A percentile compares a stretch with the other conserved stretches of the same genome.
Evolutionary conservation across 106 monocot genomes (phyloP).

Genomic region (Phalaenopsis aphrodite): DNA sequence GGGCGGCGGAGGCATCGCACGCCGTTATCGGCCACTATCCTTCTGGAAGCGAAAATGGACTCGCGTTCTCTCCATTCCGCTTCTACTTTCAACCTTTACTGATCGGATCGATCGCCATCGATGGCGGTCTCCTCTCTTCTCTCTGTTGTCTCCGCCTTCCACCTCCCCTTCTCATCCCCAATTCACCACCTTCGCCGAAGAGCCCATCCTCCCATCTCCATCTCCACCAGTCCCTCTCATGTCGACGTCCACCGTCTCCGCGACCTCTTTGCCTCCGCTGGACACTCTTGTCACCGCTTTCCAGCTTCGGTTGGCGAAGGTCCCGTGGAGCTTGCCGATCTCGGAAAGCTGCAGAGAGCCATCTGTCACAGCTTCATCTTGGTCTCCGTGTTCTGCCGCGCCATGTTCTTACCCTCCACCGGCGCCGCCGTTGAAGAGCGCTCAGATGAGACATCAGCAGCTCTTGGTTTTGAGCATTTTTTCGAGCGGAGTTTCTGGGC

Average conservation of each 20-base stretch:
- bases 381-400: slow-evolving; percentile 61
- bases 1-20: too few relatives aligned
- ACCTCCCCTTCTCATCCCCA: slow-evolving; percentile 10
- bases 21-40: too few relatives aligned
- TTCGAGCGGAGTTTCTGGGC: slow-evolving; percentile 25
- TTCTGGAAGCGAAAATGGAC: too few relatives aligned
- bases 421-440: neutral
- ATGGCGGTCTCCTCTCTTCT: slow-evolving; percentile 3
- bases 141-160: slow-evolving; percentile 4
- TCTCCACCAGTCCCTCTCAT: slow-evolving; percentile 51
- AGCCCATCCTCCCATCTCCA: slow-evolving; percentile 44
- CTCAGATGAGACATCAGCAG: neutral
- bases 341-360: slow-evolving; percentile 41
- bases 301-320: slow-evolving; percentile 32
- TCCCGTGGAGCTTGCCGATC: slow-evolving; percentile 33
- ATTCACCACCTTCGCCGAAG: slow-evolving; percentile 7
- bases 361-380: slow-evolving; percentile 61
- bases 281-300: slow-evolving; percentile 67
- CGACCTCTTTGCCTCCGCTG: slow-evolving; percentile 41
- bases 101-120: neutral
- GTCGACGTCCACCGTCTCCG: slow-evolving; percentile 51
- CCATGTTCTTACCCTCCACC: slow-evolving; percentile 14
- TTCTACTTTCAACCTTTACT: neutral
- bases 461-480: slow-evolving; percentile 28
- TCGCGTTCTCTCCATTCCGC: too few relatives aligned